These are phyloP conservation scores for Hypocrella siamensis DNA, from an alignment of 2,329 filamentous ascomycete species.

Conservation along the genomic window DNA sequence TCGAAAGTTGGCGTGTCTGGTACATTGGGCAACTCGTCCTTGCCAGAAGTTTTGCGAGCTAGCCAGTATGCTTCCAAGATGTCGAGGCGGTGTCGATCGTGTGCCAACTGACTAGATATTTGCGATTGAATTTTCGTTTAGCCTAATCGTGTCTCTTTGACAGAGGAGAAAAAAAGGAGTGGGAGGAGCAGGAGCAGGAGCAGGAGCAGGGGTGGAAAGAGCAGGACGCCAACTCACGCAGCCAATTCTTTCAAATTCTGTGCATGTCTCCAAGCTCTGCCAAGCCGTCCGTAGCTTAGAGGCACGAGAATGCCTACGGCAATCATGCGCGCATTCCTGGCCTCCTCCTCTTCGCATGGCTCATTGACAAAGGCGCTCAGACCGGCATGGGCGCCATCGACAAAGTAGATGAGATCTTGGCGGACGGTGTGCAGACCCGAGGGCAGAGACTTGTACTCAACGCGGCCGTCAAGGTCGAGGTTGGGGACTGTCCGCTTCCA, in stretches of 20 bases:
- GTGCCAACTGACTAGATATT: slow-evolving; percentile 38
- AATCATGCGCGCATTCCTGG: slow-evolving; percentile 83
- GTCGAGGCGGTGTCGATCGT: slow-evolving; percentile 45
- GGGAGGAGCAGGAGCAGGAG: too few species aligned
- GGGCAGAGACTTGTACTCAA: slow-evolving; percentile 93
- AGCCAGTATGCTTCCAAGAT: slow-evolving; percentile 73
- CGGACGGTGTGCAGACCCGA: slow-evolving; percentile 82
- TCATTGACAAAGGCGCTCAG: slow-evolving; percentile 84
- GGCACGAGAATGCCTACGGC: slow-evolving; percentile 82
- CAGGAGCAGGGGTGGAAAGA: neutral
- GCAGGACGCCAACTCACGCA: slow-evolving; percentile 28
- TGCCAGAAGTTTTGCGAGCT: slow-evolving; percentile 23
- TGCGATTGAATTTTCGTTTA: neutral
- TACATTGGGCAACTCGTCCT: slow-evolving; percentile 23
- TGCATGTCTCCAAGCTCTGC: slow-evolving; percentile 80
- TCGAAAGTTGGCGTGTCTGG: slow-evolving; percentile 13
- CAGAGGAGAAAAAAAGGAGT: too few species aligned
- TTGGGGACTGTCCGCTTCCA: slow-evolving; percentile 66
- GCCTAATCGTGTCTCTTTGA: neutral
- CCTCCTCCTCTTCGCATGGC: slow-evolving; percentile 57
- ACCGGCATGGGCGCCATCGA: slow-evolving; percentile 62
- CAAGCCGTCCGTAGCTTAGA: slow-evolving; percentile 68
- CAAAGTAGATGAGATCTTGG: slow-evolving; percentile 86
- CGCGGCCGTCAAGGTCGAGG: slow-evolving; percentile 65
- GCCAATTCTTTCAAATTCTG: slow-evolving; percentile 61